Base-by-base conservation (phyloP, 768 basidiomycete species). In the Termitomyces sp. region DNA sequence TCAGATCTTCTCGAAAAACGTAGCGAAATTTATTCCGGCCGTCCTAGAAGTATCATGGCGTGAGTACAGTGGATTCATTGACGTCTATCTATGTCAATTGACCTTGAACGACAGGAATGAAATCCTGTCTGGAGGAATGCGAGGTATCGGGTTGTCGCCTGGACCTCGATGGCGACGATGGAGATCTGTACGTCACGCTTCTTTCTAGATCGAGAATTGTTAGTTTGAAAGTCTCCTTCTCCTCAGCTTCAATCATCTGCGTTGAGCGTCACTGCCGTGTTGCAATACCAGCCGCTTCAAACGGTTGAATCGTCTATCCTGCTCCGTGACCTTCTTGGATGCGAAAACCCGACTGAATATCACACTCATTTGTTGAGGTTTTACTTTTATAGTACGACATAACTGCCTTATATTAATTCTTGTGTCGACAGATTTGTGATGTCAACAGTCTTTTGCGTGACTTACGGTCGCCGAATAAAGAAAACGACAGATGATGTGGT, bases 21-120 rank as follows among this genome's bases (percentile, higher is more conserved):
- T 45, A 66, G 68, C 11, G 60, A 64, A n/a, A 66, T 71, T 22
- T 72, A 70, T 54, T 72, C 71, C 0, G 68, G 69, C 42, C 63
- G 71, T 9, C 71, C 71, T 0, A 58, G 70, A 3, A 66, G 58
- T 33, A 70, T 71, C 36, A 61, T 70, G 52, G 52, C 44, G 44
- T 56, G 63, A 60, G 70, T 71, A 43, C 29, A 64, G 52, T 9
- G 7, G 31, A 46, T 18, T 1, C 29, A 5, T 32, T 47, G n/a
- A 20, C 35, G 23, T 25, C 3, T 12, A 7, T 39, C 33, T 22
- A 27, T 5, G 20, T 10, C 29, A n/a, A 2, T 18, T 22, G 18
- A n/a, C 22, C 35, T 22, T 6, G 5, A 11, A 13, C 29, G 44
- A 7, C 45, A 70, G 66, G 12, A 61, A 66, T 3, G 70, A 71